Evolutionary conservation across 2,329 filamentous ascomycete genomes (phyloP).

Genomic region (Colletotrichum musae): DNA sequence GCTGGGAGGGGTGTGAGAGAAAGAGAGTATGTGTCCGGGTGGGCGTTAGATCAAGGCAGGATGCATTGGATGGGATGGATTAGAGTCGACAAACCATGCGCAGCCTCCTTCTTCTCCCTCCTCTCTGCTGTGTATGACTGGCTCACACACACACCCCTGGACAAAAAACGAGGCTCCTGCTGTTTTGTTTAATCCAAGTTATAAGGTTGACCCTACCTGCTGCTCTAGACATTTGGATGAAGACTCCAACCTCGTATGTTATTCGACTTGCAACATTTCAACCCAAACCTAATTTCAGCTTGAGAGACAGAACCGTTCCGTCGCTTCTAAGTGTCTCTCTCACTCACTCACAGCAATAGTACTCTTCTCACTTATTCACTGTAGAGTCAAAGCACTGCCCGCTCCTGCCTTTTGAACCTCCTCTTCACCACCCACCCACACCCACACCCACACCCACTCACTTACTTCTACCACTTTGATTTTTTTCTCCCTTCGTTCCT

Average conservation of each 20-base stretch:
- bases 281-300: conserved; percentile 10
- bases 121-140: not conserved
- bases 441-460: no score
- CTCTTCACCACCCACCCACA: no score
- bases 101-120: conserved; percentile 1
- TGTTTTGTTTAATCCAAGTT: conserved; percentile 14
- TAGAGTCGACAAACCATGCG: conserved; percentile 30
- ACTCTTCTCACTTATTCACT: conserved; percentile 4
- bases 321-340: not conserved
- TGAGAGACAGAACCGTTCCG: not conserved
- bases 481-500: not conserved
- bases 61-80: conserved; percentile 20
- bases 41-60: not conserved
- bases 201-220: conserved; percentile 38
- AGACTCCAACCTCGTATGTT: conserved; percentile 21
- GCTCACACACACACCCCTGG: no score
- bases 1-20: conserved; percentile 13
- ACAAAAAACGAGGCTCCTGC: no score
- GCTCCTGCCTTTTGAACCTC: not conserved
- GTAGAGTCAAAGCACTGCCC: not conserved
- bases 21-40: not conserved
- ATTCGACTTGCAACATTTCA: conserved; percentile 2
- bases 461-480: no score
- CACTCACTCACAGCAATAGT: not conserved
- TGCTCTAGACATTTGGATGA: conserved; percentile 20